Conservation (phyloP, 2,329 filamentous ascomycete species). For the Elsinoe arachidis region DNA sequence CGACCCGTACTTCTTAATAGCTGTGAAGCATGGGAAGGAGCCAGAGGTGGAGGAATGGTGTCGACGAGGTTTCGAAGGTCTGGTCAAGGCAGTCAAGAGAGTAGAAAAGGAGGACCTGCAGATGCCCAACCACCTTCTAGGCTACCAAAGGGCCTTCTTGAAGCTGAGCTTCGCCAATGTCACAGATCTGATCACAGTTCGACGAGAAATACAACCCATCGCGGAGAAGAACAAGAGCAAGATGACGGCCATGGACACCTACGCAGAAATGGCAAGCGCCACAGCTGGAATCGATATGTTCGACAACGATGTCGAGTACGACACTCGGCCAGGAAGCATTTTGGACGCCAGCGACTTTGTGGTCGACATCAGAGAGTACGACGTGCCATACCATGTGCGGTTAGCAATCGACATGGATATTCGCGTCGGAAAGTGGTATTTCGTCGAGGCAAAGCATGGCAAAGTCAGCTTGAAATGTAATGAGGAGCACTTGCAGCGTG, state of each 20-base stretch:
- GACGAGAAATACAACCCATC: constrained; percentile 76
- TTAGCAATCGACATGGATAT: constrained; percentile 96
- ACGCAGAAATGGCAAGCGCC: constrained; percentile 86
- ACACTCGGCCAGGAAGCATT: constrained; percentile 62
- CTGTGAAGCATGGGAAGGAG: constrained; percentile 79
- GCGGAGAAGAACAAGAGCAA: constrained; percentile 96
- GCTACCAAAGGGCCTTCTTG: constrained; percentile 80
- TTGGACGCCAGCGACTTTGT: constrained; percentile 93
- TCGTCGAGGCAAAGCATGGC: constrained; percentile 87
- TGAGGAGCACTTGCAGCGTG: constrained; percentile 77
- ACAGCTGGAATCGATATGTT: constrained; percentile 89
- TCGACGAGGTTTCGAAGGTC: constrained; percentile 66
- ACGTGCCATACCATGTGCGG: constrained; percentile 97
- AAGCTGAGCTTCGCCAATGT: constrained; percentile 85
- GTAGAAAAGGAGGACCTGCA: constrained; percentile 83
- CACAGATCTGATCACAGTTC: constrained; percentile 71
- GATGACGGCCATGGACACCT: constrained; percentile 94
- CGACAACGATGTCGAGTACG: constrained; percentile 68
- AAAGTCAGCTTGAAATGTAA: constrained; percentile 74
- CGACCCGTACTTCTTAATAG: constrained; percentile 91
- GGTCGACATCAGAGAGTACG: constrained; percentile 97
- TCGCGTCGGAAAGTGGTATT: constrained; percentile 94
- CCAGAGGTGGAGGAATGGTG: constrained; percentile 95
- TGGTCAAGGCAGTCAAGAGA: constrained; percentile 67
- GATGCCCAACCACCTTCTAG: constrained; percentile 81